phyloP scores from a whole-genome alignment of 1,139 yeast species.

The Saccharomyces hybrid region DNA sequence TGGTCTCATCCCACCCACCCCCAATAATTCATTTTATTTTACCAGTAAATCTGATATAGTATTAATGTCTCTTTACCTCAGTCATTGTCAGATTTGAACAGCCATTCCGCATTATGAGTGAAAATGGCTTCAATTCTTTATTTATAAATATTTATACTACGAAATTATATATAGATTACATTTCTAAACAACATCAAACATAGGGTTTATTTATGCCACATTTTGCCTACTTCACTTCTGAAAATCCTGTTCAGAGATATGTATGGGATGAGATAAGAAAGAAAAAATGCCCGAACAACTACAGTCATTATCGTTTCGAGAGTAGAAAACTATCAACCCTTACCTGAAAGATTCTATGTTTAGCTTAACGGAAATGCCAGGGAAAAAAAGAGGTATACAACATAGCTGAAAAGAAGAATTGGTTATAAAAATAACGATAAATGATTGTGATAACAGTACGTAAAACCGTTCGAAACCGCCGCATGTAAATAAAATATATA shows the following conservation, averaged over 20 bases:
- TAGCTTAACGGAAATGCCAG: background rate
- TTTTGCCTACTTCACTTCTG: background rate
- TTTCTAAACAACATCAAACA: background rate
- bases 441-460: background rate
- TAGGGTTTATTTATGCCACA: background rate
- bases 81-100: background rate
- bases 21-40: background rate
- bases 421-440: background rate
- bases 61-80: background rate
- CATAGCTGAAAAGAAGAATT: background rate
- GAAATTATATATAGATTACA: background rate
- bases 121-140: background rate
- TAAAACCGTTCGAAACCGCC: background rate
- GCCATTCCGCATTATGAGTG: background rate
- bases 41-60: background rate
- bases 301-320: background rate
- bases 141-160: background rate
- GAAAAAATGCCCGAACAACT: background rate
- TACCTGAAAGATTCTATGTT: background rate
- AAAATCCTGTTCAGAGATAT: background rate
- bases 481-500: background rate
- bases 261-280: background rate
- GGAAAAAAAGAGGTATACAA: background rate
- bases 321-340: background rate
- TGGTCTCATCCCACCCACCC: background rate